A percentile compares a stretch with the other conserved stretches of the same genome.
Conservation (phyloP, 306 rosid genomes). For the Alnus rubra region DNA sequence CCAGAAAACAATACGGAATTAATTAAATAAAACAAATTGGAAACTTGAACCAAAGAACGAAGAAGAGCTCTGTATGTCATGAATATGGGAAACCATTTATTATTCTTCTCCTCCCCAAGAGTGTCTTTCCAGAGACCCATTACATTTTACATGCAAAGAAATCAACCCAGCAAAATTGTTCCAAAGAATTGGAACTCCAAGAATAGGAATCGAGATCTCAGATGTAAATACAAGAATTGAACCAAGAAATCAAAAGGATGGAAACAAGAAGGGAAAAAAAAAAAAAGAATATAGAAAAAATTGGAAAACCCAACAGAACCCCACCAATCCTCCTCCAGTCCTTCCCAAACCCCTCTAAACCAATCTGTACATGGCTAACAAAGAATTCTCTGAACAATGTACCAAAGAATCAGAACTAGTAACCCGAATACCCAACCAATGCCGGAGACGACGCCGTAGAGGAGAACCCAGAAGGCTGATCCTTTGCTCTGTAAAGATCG, state of each 20-base stretch:
- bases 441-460: constrained; percentile 16
- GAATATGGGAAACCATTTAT: constrained; percentile 6
- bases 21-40: constrained; percentile 3
- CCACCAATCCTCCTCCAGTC: background rate
- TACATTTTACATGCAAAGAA: constrained; percentile 28
- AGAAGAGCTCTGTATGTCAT: constrained; percentile 19
- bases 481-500: constrained; percentile 52
- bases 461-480: constrained; percentile 32
- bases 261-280: background rate
- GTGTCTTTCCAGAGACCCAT: constrained; percentile 35
- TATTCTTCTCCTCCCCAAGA: constrained; percentile 24
- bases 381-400: constrained; percentile 48
- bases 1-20: constrained; percentile 15
- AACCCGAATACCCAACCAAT: constrained; percentile 52
- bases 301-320: background rate
- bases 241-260: constrained; percentile 22
- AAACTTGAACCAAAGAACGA: constrained; percentile 27
- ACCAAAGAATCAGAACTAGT: constrained; percentile 48
- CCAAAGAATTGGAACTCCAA: constrained; percentile 30
- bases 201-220: constrained; percentile 38
- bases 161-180: constrained; percentile 54
- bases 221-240: constrained; percentile 25
- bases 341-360: constrained; percentile 7
- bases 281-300: background rate
- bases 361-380: constrained; percentile 58